Evolutionary conservation across 306 rosid species (phyloP), one percentile per base, ranked within the genome.

Genomic region (Cucumis cinereus): DNA sequence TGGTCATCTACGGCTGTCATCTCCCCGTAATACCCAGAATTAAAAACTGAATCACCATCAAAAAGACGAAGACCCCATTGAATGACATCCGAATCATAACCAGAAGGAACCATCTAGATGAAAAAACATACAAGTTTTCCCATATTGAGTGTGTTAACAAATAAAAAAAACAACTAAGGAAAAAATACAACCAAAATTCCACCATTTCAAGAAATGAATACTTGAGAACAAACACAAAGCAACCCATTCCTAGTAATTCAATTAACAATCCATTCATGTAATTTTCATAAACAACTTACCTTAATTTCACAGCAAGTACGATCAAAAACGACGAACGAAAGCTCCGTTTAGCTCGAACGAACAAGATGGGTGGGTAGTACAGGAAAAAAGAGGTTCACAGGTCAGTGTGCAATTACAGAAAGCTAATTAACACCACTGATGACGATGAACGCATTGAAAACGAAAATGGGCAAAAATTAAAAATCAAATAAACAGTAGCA

Each of bases 11-110:
- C 83, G 74, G 83, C 88, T 77, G 74, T 73, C 57, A 78, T 43
- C 64, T 76, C 88, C 14, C 82, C 73, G 30, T 91, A 81, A 78
- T 88, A 88, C 59, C 84, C 89, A 75, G 87, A 75, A 81, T 72
- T 78, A 75, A 79, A 78, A 78, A 47, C 24, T 52, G 89, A 88
- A 66, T 91, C 91, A 13, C 81, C 78, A 49, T 81, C 87, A 67
- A 91, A 59, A 70, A 93, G 81, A 73, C 82, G 83, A 77, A 83
- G 77, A 79, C 90, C 92, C 93, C 97, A 93, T 70, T 84, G 88
- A 41, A 83, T 59, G 77, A 87, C 81, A 74, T 86, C 97, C 23
- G 97, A 81, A 28, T 84, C 83, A 66, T 88, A 82, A 75, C 89
- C 96, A 80, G 85, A 57, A 30, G 85, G 69, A 75, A 67, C 87